Percentiles rank a stretch among this genome's conserved stretches.
These are phyloP conservation scores for Phytophthora tentaculata DNA, from an alignment of 352 stramenopile genomes.

Conservation along the genomic window DNA sequence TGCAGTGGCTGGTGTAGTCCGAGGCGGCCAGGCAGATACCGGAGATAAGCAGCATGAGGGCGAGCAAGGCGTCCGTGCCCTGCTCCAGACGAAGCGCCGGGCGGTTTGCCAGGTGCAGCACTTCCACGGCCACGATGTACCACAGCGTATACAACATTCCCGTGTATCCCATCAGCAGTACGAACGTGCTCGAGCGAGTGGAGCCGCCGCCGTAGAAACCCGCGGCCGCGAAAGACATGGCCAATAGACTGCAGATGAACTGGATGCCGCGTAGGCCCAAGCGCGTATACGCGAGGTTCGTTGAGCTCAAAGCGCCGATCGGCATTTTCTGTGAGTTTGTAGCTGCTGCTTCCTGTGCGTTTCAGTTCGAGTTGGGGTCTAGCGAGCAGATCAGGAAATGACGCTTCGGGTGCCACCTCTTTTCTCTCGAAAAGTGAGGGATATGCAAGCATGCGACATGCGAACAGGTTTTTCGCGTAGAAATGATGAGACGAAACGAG, in stretches of 20 bases:
- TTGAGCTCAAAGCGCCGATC: conserved; percentile 26
- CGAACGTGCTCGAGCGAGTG: conserved; percentile 49
- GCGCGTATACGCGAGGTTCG: conserved; percentile 43
- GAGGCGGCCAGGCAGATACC: conserved; percentile 60
- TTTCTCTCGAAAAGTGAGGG: conserved; percentile 4
- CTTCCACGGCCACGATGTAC: conserved; percentile 53
- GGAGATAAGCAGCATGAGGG: conserved; percentile 53
- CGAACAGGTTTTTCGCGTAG: conserved; percentile 10
- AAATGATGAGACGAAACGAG: conserved; percentile 7
- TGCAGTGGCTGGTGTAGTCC: conserved; percentile 54
- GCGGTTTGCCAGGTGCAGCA: conserved; percentile 46
- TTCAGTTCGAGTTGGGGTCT: no score
- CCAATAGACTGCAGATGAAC: conserved; percentile 64
- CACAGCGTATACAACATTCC: conserved; percentile 67
- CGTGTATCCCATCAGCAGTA: conserved; percentile 67
- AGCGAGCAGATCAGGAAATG: conserved; percentile 27
- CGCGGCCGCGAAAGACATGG: conserved; percentile 50
- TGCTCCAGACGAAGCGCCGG: conserved; percentile 35
- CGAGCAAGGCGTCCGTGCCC: conserved; percentile 43
- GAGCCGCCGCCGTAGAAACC: conserved; percentile 32
- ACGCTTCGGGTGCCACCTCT: neutral
- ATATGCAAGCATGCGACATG: conserved; percentile 21
- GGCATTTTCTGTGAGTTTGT: conserved; percentile 8
- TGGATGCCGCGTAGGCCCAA: conserved; percentile 51
- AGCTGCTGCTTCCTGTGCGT: neutral